Conservation (phyloP, 768 basidiomycete genomes). For the Suillus cothurnatus region DNA sequence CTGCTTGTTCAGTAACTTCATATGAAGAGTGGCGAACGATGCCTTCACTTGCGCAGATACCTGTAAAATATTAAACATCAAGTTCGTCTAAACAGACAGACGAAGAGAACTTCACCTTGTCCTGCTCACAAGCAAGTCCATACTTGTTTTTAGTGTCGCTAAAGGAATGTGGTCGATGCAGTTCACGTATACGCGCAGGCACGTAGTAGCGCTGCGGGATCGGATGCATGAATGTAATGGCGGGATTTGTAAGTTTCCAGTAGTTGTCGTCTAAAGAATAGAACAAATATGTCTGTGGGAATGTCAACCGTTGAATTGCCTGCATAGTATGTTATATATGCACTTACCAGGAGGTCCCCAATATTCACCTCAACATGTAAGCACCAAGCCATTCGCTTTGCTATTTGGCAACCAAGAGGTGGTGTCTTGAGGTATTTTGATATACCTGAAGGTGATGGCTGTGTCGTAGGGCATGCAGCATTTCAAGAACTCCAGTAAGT, state of each 20-base stretch:
- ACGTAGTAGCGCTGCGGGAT: constrained; percentile 76
- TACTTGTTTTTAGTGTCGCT: constrained; percentile 40
- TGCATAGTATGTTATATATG: background rate
- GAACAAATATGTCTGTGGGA: constrained; percentile 56
- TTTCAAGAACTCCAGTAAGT: constrained; percentile 63
- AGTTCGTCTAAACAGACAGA: background rate
- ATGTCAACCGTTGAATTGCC: constrained; percentile 11
- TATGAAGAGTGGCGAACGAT: constrained; percentile 54
- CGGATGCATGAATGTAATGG: constrained; percentile 44
- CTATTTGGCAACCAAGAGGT: no score
- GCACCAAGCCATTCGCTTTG: constrained; percentile 60
- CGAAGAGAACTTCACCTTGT: constrained; percentile 43
- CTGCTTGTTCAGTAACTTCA: constrained; percentile 51
- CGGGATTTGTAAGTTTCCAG: constrained; percentile 41
- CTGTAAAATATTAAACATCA: constrained; percentile 27
- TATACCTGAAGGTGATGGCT: constrained; percentile 73
- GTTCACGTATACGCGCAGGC: constrained; percentile 60
- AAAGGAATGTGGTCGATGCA: constrained; percentile 51
- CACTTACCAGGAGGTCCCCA: constrained; percentile 70
- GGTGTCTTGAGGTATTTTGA: constrained; percentile 58
- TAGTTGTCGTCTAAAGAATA: constrained; percentile 69
- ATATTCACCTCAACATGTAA: constrained; percentile 51
- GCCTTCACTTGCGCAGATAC: constrained; percentile 58
- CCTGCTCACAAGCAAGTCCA: constrained; percentile 59
- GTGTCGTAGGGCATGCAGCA: constrained; percentile 78